A percentile compares a stretch with the other conserved stretches of the same genome.
Evolutionary conservation across 2,329 filamentous ascomycete genomes (phyloP).

Genomic region (Cladosporium phlei): DNA sequence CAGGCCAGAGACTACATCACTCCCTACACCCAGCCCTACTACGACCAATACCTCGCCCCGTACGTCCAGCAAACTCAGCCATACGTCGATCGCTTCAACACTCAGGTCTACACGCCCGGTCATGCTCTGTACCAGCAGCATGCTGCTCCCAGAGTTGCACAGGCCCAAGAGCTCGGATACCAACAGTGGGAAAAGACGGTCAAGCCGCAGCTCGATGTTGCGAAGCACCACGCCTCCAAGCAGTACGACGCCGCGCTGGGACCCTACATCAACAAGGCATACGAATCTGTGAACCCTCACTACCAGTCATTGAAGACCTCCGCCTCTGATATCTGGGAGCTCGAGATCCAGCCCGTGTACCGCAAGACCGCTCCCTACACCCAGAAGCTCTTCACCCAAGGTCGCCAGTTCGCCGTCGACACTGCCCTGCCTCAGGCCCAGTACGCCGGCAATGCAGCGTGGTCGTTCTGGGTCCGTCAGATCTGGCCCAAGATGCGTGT

Average conservation of each 20-base stretch:
- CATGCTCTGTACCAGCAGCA: slow-evolving; percentile 61
- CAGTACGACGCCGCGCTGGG: slow-evolving; percentile 68
- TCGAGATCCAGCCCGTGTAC: slow-evolving; percentile 71
- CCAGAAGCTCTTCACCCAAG: slow-evolving; percentile 60
- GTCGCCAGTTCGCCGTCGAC: slow-evolving; percentile 61
- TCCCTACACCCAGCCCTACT: slow-evolving; percentile 80
- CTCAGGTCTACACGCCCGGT: slow-evolving; percentile 63
- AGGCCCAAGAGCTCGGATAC: slow-evolving; percentile 61
- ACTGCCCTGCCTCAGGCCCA: slow-evolving; percentile 68
- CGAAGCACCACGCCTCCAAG: slow-evolving; percentile 55
- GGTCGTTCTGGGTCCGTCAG: slow-evolving; percentile 66
- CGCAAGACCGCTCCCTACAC: slow-evolving; percentile 69
- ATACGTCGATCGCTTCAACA: slow-evolving; percentile 58
- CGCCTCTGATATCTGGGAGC: slow-evolving; percentile 63
- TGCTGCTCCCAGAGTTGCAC: slow-evolving; percentile 66
- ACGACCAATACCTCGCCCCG: slow-evolving; percentile 74
- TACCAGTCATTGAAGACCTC: slow-evolving; percentile 62
- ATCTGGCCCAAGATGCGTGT: slow-evolving; percentile 77
- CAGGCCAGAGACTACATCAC: slow-evolving; percentile 60
- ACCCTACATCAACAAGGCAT: slow-evolving; percentile 65
- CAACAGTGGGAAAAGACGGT: slow-evolving; percentile 75
- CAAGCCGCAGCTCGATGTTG: slow-evolving; percentile 66
- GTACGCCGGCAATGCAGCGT: slow-evolving; percentile 65
- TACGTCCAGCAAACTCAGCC: slow-evolving; percentile 74
- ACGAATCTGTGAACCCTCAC: slow-evolving; percentile 62